Percentiles rank a stretch among this genome's conserved stretches.
Evolutionary conservation across 441 rosid species (phyloP).

Genomic region (Eruca vesicaria): DNA sequence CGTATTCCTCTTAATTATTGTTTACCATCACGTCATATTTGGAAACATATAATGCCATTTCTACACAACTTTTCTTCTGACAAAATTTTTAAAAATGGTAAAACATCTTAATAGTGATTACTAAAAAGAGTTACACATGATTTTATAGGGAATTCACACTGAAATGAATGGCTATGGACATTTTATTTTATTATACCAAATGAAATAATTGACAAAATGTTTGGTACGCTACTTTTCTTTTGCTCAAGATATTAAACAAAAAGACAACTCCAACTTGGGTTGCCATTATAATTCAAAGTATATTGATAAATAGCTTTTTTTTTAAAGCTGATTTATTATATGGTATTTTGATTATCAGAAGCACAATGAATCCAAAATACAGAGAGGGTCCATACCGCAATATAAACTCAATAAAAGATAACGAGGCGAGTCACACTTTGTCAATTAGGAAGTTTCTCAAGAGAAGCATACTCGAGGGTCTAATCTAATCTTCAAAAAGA

Average conservation of each 20-base stretch:
- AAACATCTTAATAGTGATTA: background rate
- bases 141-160: background rate
- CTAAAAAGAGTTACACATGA: background rate
- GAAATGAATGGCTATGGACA: background rate
- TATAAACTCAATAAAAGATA: background rate
- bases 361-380: background rate
- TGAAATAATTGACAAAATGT: background rate
- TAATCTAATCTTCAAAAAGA: conserved; percentile 49
- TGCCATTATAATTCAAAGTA: background rate
- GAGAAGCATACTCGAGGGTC: conserved; percentile 69
- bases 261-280: background rate
- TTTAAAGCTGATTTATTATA: background rate
- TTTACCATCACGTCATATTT: background rate
- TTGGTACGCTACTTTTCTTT: background rate
- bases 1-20: background rate
- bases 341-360: background rate
- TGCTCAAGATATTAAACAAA: background rate
- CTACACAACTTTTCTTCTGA: no score
- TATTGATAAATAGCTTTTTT: background rate
- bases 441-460: conserved; percentile 69
- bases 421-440: conserved; percentile 76
- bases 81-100: background rate
- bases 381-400: background rate
- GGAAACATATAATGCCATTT: no score
- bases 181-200: background rate